A percentile compares a stretch with the other conserved stretches of the same genome.
Conservation (phyloP, 2,329 filamentous ascomycete genomes). For the Neofusicoccum ribis region DNA sequence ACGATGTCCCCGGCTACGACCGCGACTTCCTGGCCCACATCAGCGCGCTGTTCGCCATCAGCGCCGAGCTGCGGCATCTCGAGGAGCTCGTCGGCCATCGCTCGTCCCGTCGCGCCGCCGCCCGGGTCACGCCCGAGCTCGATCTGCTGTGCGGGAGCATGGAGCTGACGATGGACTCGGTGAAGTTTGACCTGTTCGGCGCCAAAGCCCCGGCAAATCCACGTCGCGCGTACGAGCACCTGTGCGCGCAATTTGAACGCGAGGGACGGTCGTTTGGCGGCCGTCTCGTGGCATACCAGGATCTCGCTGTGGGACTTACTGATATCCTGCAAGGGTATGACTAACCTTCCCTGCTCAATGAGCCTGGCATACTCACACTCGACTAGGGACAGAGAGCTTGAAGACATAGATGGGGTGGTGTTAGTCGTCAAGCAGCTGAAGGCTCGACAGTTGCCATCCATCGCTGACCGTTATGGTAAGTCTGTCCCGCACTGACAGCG, state of each 20-base stretch:
- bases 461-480: not conserved
- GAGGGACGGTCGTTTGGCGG: slow-evolving; percentile 6
- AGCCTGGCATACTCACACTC: not conserved
- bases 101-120: slow-evolving; percentile 31
- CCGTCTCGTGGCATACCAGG: slow-evolving; percentile 14
- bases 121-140: slow-evolving; percentile 22
- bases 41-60: slow-evolving; percentile 56
- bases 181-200: slow-evolving; percentile 9
- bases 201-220: not conserved
- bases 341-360: not conserved
- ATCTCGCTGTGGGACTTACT: slow-evolving; percentile 4
- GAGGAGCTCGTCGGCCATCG: slow-evolving; percentile 45
- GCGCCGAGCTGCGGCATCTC: slow-evolving; percentile 51
- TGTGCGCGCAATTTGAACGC: not conserved
- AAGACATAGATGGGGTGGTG: not conserved
- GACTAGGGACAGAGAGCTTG: not conserved
- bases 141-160: slow-evolving; percentile 19
- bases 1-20: slow-evolving; percentile 51
- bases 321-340: slow-evolving; percentile 12
- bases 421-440: not conserved
- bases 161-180: slow-evolving; percentile 2
- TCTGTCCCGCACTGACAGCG: not conserved
- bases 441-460: slow-evolving; percentile 3
- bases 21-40: slow-evolving; percentile 56
- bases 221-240: slow-evolving; percentile 7